phyloP scores from a whole-genome alignment of 2,329 filamentous ascomycete genomes.

The Penicillium rolfsii region DNA sequence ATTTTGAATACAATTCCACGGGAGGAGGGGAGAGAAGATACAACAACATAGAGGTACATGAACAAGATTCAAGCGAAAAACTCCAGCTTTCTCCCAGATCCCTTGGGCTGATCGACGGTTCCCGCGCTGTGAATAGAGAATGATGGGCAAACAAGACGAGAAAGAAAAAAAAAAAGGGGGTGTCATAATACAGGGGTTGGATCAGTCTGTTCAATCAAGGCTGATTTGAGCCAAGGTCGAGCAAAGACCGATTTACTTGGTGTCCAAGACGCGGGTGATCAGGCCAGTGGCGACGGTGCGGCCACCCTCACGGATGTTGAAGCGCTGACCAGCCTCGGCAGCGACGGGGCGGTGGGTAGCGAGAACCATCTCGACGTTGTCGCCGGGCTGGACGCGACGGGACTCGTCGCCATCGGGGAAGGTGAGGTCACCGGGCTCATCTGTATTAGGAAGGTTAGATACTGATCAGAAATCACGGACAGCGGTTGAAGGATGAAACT shows the following conservation, averaged over 20 bases:
- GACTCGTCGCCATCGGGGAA: slow-evolving; percentile 81
- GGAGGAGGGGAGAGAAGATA: slow-evolving; percentile 37
- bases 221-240: slow-evolving; percentile 10
- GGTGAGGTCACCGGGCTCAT: slow-evolving; percentile 72
- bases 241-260: slow-evolving; percentile 35
- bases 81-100: slow-evolving; percentile 39
- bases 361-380: slow-evolving; percentile 97
- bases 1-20: slow-evolving; percentile 30
- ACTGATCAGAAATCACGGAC: background rate
- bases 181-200: slow-evolving; percentile 40
- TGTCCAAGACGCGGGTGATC: slow-evolving; percentile 70
- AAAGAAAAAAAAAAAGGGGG: slow-evolving; percentile 33
- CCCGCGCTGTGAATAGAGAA: slow-evolving; percentile 40
- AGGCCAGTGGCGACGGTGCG: slow-evolving; percentile 84
- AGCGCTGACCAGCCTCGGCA: slow-evolving; percentile 87
- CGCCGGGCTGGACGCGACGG: slow-evolving; percentile 95
- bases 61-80: slow-evolving; percentile 40
- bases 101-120: slow-evolving; percentile 36
- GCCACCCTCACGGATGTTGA: slow-evolving; percentile 98
- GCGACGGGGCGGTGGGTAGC: slow-evolving; percentile 83
- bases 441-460: background rate
- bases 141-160: slow-evolving; percentile 36
- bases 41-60: slow-evolving; percentile 38
- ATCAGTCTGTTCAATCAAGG: slow-evolving; percentile 12
- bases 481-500: slow-evolving; percentile 38